phyloP scores from a whole-genome alignment of 352 stramenopile genomes.

The Pythium phragmiticola region DNA sequence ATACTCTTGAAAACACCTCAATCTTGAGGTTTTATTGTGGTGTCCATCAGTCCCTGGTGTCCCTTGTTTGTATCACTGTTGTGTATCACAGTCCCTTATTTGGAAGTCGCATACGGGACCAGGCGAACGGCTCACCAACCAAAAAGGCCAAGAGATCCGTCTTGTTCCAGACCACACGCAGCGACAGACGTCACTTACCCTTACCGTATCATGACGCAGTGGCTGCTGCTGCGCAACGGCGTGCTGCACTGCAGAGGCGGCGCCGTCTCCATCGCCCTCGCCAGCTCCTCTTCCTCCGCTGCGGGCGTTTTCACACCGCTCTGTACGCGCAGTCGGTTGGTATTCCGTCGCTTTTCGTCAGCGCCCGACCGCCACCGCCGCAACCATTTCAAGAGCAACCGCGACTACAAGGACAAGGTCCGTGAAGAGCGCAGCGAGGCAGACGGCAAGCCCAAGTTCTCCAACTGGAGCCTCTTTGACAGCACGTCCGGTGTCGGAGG shows the following conservation, averaged over 20 bases:
- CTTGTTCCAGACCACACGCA: background rate
- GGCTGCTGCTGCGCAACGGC: slow-evolving; percentile 26
- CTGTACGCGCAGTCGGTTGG: slow-evolving; percentile 1
- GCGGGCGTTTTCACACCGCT: background rate
- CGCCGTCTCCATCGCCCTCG: background rate
- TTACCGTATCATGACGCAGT: slow-evolving; percentile 25
- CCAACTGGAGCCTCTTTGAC: slow-evolving; percentile 37
- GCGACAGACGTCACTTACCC: too few relatives aligned
- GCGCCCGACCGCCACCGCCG: slow-evolving; percentile 48
- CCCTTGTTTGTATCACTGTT: background rate
- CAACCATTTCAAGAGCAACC: slow-evolving; percentile 53
- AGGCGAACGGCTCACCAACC: slow-evolving; percentile 21
- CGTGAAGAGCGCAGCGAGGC: slow-evolving; percentile 12
- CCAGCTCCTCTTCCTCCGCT: background rate
- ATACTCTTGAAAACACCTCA: slow-evolving; percentile 21
- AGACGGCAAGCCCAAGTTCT: slow-evolving; percentile 7
- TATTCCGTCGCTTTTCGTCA: slow-evolving; percentile 37
- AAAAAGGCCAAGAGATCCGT: slow-evolving; percentile 15
- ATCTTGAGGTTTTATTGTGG: slow-evolving; percentile 11
- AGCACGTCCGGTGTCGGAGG: background rate
- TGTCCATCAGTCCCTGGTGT: background rate
- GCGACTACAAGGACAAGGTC: slow-evolving; percentile 35
- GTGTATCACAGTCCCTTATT: slow-evolving; percentile 19
- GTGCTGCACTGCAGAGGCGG: slow-evolving; percentile 11
- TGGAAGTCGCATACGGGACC: slow-evolving; percentile 4